These are phyloP conservation scores for Sporisorium graminicola DNA, from an alignment of 1,284 basidiomycete genomes.

Conservation along the genomic window DNA sequence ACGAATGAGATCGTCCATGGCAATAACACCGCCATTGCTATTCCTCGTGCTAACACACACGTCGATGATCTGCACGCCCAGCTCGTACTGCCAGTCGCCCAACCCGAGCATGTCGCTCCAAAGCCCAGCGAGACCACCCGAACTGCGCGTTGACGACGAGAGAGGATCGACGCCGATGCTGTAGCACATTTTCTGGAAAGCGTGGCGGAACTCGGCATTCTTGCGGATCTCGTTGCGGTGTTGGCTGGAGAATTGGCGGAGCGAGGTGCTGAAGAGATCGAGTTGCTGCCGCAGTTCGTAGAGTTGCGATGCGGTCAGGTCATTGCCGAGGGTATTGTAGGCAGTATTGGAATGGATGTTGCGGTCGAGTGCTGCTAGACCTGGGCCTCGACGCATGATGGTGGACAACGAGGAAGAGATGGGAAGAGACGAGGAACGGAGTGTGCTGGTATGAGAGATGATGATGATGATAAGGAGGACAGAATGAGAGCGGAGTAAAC, in stretches of 20 bases:
- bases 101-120: conserved; percentile 84
- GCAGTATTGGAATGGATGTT: conserved; percentile 71
- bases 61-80: conserved; percentile 96
- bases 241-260: conserved; percentile 82
- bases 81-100: conserved; percentile 94
- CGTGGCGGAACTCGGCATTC: conserved; percentile 88
- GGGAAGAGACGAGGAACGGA: no score
- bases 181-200: conserved; percentile 95
- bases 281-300: conserved; percentile 84
- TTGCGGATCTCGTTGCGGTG: conserved; percentile 86
- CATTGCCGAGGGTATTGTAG: conserved; percentile 83
- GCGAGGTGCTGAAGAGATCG: conserved; percentile 82
- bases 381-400: conserved; percentile 72
- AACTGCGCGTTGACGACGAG: conserved; percentile 66
- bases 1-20: conserved; percentile 84
- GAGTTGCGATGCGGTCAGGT: conserved; percentile 82
- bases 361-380: conserved; percentile 72
- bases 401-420: no score
- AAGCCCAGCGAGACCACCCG: conserved; percentile 79
- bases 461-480: background rate
- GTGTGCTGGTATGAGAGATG: no score
- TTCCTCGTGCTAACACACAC: conserved; percentile 90
- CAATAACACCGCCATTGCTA: conserved; percentile 90
- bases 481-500: background rate
- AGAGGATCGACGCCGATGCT: conserved; percentile 95